Evolutionary conservation across 2,329 filamentous ascomycete genomes (phyloP).

Genomic region (Fusarium hainanense): DNA sequence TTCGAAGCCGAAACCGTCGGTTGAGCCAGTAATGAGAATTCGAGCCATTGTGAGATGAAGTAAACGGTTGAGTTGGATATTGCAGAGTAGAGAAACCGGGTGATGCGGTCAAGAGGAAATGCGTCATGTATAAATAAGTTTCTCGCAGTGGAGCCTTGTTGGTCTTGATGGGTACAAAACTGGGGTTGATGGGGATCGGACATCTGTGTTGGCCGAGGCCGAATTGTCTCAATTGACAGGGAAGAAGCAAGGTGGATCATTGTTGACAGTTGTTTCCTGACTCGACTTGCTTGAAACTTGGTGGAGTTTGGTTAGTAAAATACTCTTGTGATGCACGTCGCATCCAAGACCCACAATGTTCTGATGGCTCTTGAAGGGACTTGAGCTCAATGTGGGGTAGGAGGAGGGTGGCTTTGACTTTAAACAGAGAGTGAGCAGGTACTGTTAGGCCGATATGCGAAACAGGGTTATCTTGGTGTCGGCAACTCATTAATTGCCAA

Average conservation of each 20-base stretch:
- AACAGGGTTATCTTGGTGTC: too few relatives aligned
- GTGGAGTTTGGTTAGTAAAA: neutral
- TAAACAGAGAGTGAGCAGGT: too few relatives aligned
- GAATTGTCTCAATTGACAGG: neutral
- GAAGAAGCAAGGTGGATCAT: neutral
- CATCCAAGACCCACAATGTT: neutral
- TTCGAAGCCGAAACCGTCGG: slow-evolving; percentile 42
- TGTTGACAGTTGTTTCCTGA: neutral
- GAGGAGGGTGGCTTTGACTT: neutral
- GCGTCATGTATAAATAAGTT: neutral
- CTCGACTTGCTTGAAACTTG: neutral
- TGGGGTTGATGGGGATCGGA: neutral
- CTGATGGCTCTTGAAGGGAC: neutral
- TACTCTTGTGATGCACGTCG: neutral
- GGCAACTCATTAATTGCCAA: too few relatives aligned
- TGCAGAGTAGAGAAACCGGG: neutral
- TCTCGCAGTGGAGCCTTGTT: neutral
- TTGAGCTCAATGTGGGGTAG: neutral
- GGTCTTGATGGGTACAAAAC: neutral
- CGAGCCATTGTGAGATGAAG: slow-evolving; percentile 30
- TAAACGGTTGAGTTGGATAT: neutral
- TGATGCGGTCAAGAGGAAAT: neutral
- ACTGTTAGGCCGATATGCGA: too few relatives aligned
- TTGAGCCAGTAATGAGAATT: slow-evolving; percentile 43
- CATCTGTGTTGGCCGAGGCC: neutral